Conservation (phyloP, 139 green algal genomes). For the Yamagishiella unicocca region DNA sequence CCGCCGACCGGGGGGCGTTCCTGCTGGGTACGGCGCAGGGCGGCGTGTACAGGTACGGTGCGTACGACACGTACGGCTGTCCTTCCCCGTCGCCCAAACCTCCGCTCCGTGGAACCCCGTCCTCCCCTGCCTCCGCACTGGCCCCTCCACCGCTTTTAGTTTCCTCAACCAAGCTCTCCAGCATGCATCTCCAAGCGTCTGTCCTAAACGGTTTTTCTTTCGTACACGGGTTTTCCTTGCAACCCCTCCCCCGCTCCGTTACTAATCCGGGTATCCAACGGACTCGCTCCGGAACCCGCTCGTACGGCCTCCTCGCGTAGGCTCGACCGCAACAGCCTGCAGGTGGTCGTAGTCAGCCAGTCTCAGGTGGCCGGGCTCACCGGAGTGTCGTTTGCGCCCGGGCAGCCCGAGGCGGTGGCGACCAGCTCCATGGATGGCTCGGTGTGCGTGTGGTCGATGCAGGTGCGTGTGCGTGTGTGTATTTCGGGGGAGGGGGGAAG, state of each 20-base stretch:
- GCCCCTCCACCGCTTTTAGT: not conserved
- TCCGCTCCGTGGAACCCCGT: not conserved
- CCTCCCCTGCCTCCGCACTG: not conserved
- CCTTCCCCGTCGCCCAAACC: not conserved
- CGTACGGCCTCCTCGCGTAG: not conserved
- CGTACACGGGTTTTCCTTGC: too few species aligned
- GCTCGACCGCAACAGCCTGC: not conserved
- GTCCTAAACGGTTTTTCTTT: too few species aligned
- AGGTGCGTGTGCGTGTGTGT: conserved; percentile 19
- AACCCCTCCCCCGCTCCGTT: not conserved
- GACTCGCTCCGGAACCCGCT: too few species aligned
- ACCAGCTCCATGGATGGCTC: conserved; percentile 52
- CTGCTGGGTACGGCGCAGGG: conserved; percentile 58
- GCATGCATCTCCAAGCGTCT: too few species aligned
- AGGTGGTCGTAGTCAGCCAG: conserved; percentile 8
- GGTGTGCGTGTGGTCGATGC: conserved; percentile 55
- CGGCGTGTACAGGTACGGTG: conserved; percentile 45
- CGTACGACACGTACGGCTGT: too few species aligned
- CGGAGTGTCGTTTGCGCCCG: conserved; percentile 27
- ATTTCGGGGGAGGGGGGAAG: not conserved
- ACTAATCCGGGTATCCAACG: too few species aligned
- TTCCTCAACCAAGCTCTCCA: too few species aligned
- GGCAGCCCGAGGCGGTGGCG: conserved; percentile 35
- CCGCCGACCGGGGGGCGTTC: conserved; percentile 44
- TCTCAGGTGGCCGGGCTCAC: conserved; percentile 23